Evolutionary conservation across 1,284 basidiomycete genomes (phyloP).

Genomic region (Pyrrhoderma lamaoense): DNA sequence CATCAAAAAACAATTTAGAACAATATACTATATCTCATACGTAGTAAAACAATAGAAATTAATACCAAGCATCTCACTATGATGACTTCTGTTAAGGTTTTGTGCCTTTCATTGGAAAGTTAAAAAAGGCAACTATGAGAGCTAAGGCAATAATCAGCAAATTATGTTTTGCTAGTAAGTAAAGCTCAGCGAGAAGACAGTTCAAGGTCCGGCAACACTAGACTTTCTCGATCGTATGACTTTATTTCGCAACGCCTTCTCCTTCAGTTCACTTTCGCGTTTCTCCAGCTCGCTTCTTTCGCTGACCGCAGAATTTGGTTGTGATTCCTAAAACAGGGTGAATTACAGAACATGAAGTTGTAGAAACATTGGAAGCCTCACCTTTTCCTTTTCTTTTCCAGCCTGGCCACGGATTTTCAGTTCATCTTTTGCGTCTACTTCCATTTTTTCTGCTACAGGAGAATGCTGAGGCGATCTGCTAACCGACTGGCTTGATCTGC

Average conservation of each 20-base stretch:
- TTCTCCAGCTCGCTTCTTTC: constrained; percentile 41
- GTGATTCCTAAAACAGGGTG: constrained; percentile 18
- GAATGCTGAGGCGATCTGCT: constrained; percentile 10
- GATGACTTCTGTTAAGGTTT: too few relatives aligned
- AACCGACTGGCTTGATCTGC: too few relatives aligned
- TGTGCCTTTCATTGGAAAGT: too few relatives aligned
- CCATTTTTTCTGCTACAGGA: constrained; percentile 30
- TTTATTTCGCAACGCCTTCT: constrained; percentile 71
- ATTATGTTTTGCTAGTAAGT: too few relatives aligned
- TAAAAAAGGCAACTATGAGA: too few relatives aligned
- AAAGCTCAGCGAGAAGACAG: background rate
- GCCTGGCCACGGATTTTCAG: constrained; percentile 71
- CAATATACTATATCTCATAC: background rate
- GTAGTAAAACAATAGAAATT: background rate
- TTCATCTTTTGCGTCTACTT: constrained; percentile 42
- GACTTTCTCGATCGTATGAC: constrained; percentile 63
- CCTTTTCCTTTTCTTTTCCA: constrained; percentile 38
- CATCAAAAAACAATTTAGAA: too few relatives aligned
- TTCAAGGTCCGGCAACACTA: constrained; percentile 20
- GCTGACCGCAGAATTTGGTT: constrained; percentile 8
- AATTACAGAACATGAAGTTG: background rate
- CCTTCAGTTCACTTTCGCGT: constrained; percentile 68
- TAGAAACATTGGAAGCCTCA: constrained; percentile 28
- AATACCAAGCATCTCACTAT: background rate
- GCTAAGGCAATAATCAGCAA: too few relatives aligned